Conservation (phyloP, 192 early-diverging fungal genomes). For the Cetraspora pellucida region DNA sequence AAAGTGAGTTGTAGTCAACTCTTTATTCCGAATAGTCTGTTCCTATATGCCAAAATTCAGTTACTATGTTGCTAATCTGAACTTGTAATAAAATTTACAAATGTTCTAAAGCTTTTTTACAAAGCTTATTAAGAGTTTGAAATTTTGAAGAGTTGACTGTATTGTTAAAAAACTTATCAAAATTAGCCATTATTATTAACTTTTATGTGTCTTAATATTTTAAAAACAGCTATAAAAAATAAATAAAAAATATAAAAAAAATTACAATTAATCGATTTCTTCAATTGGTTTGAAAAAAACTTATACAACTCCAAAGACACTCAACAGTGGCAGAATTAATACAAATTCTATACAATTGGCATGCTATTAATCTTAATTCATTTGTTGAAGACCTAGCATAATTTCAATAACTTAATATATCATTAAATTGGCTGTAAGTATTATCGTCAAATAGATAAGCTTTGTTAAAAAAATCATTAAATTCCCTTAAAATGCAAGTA, state of each 20-base stretch:
- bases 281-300: background rate
- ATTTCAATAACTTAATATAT: constrained; percentile 6
- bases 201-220: background rate
- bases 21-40: too few relatives aligned
- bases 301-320: background rate
- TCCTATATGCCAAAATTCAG: too few relatives aligned
- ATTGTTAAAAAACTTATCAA: too few relatives aligned
- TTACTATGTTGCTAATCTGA: too few relatives aligned
- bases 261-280: background rate
- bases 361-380: background rate
- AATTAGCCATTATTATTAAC: too few relatives aligned
- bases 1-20: too few relatives aligned
- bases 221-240: background rate
- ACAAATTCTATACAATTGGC: background rate
- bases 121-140: too few relatives aligned
- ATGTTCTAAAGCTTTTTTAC: too few relatives aligned
- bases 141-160: too few relatives aligned
- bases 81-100: too few relatives aligned
- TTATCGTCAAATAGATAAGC: constrained; percentile 7
- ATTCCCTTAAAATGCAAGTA: background rate
- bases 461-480: constrained; percentile 1
- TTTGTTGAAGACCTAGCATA: background rate
- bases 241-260: too few relatives aligned
- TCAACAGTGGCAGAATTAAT: constrained; percentile 3
- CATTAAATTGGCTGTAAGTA: constrained; percentile 1